Evolutionary conservation across 2,329 filamentous ascomycete species (phyloP).

Genomic region (Grosmannia clavigera): DNA sequence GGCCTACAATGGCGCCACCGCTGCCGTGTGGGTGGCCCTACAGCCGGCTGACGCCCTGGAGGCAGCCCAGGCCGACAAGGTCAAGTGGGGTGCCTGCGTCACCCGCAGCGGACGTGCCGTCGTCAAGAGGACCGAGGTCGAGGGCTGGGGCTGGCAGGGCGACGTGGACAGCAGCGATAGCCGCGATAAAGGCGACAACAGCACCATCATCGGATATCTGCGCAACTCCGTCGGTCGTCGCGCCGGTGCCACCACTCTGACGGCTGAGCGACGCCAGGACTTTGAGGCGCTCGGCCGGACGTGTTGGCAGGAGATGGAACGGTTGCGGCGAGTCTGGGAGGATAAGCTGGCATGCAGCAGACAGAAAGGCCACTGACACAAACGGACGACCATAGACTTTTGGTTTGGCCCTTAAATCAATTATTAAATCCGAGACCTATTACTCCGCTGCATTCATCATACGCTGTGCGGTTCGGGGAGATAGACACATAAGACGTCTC

Average conservation of each 20-base stretch:
- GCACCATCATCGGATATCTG: conserved; percentile 16
- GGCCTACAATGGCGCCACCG: conserved; percentile 64
- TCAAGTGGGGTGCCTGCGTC: conserved; percentile 78
- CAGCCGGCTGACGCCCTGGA: conserved; percentile 26
- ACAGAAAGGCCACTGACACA: background rate
- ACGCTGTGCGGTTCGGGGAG: too few relatives aligned
- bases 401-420: too few relatives aligned
- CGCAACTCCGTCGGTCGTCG: conserved; percentile 45
- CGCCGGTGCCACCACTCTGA: conserved; percentile 44
- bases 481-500: too few relatives aligned
- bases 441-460: too few relatives aligned
- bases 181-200: conserved; percentile 8
- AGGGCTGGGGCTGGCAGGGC: conserved; percentile 71
- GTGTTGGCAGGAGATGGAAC: conserved; percentile 63
- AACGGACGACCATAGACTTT: background rate
- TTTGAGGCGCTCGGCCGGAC: conserved; percentile 50
- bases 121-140: conserved; percentile 68
- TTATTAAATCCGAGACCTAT: too few relatives aligned
- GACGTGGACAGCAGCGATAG: conserved; percentile 22
- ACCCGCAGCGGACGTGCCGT: conserved; percentile 42
- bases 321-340: conserved; percentile 55
- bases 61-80: conserved; percentile 31
- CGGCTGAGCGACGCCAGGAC: conserved; percentile 42
- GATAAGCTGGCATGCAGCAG: conserved; percentile 7
- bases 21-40: conserved; percentile 68